Evolutionary conservation across 2,329 filamentous ascomycete species (phyloP).

Genomic region (Beauveria sp.): DNA sequence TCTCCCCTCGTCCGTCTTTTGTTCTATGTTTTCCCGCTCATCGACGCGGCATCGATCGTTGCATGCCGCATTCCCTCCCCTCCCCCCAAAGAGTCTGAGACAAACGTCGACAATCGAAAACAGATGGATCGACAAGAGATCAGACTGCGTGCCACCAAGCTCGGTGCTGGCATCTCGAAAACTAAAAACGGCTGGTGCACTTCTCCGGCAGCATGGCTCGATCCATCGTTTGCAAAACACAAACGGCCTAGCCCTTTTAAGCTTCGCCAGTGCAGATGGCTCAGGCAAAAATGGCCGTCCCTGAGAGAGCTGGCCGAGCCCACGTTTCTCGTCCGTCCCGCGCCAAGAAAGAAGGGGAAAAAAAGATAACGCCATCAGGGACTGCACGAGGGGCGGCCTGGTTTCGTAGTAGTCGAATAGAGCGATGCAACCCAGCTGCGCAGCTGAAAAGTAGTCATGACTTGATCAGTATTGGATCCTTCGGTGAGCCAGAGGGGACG

Average conservation of each 20-base stretch:
- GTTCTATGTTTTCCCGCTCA: not conserved
- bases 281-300: not conserved
- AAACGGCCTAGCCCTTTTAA: not conserved
- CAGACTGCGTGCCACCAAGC: no score
- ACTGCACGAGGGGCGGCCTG: not conserved
- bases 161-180: no score
- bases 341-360: not conserved
- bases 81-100: no score
- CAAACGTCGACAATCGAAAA: no score
- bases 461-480: not conserved
- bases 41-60: not conserved
- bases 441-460: not conserved
- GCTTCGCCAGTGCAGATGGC: constrained; percentile 2
- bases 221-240: not conserved
- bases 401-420: not conserved
- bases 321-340: constrained; percentile 2
- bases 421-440: not conserved
- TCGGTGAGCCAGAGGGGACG: constrained; percentile 3
- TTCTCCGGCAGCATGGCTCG: not conserved
- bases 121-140: no score
- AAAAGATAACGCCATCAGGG: not conserved
- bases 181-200: not conserved
- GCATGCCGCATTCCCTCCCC: no score
- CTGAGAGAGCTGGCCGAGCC: constrained; percentile 2
- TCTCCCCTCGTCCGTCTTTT: not conserved